phyloP scores from a whole-genome alignment of 2,329 filamentous ascomycete species.

The Fusarium pseudonygamai region DNA sequence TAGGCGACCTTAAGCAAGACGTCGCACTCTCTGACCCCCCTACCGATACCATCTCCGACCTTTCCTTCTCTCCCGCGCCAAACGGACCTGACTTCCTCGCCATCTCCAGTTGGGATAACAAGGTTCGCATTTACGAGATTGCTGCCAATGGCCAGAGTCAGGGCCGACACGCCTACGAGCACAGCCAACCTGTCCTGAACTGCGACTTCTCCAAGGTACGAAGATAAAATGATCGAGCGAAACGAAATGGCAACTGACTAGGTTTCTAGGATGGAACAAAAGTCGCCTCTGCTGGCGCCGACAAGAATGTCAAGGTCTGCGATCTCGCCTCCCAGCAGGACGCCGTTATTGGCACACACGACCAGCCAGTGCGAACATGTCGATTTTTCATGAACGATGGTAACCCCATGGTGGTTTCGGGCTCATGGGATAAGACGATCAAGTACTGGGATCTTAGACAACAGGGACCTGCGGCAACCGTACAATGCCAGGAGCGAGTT shows the following conservation, averaged over 20 bases:
- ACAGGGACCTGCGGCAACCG: constrained; percentile 69
- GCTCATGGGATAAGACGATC: constrained; percentile 90
- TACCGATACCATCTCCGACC: constrained; percentile 87
- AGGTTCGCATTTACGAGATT: constrained; percentile 96
- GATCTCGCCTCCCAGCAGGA: constrained; percentile 77
- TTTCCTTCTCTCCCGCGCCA: constrained; percentile 78
- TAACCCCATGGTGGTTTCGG: constrained; percentile 86
- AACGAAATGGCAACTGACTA: constrained; percentile 3
- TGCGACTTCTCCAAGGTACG: constrained; percentile 89
- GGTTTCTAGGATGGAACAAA: constrained; percentile 82
- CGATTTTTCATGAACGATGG: constrained; percentile 79
- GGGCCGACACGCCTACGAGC: constrained; percentile 86
- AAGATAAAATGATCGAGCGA: background rate
- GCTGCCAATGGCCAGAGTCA: constrained; percentile 78
- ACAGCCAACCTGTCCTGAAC: constrained; percentile 84
- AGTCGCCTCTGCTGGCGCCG: constrained; percentile 85
- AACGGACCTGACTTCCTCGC: constrained; percentile 78
- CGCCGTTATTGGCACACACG: constrained; percentile 83
- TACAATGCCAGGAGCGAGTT: constrained; percentile 78
- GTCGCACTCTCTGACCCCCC: constrained; percentile 81
- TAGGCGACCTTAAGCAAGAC: constrained; percentile 92
- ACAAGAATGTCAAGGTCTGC: constrained; percentile 89
- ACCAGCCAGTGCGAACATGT: constrained; percentile 81
- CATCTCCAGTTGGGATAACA: constrained; percentile 96
- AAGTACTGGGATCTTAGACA: constrained; percentile 87